Evolutionary conservation across 2,329 filamentous ascomycete genomes (phyloP).

Genomic region (Arthrobotrys entomopaga): DNA sequence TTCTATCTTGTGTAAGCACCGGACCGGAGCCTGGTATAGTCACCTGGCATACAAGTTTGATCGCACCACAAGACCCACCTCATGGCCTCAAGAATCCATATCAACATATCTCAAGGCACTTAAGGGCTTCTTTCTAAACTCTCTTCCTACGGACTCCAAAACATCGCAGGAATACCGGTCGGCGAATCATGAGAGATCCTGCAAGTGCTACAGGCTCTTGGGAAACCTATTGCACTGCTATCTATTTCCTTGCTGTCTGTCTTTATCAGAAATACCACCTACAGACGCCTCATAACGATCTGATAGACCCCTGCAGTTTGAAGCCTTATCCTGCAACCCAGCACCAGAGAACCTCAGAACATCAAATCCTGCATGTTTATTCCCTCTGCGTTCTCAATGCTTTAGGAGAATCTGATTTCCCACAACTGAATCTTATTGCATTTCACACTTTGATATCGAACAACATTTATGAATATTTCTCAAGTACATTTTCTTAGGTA

Average conservation of each 20-base stretch:
- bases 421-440: too few species aligned
- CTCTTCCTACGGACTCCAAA: background rate
- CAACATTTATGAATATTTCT: too few species aligned
- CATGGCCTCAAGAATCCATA: background rate
- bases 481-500: too few species aligned
- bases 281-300: slow-evolving; percentile 4
- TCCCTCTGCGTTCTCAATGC: too few species aligned
- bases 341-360: slow-evolving; percentile 10
- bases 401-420: too few species aligned
- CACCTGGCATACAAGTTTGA: background rate
- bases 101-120: background rate
- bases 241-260: slow-evolving; percentile 7
- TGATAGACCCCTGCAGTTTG: background rate
- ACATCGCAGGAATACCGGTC: background rate
- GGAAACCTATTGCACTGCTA: slow-evolving; percentile 7
- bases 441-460: too few species aligned
- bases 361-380: too few species aligned
- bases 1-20: background rate
- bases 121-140: background rate
- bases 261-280: slow-evolving; percentile 23
- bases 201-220: background rate
- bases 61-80: background rate
- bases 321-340: slow-evolving; percentile 9
- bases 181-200: background rate
- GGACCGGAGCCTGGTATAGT: background rate